Base-by-base conservation (phyloP, 176 grass and related monocot species). In the Alloteropsis semialata region DNA sequence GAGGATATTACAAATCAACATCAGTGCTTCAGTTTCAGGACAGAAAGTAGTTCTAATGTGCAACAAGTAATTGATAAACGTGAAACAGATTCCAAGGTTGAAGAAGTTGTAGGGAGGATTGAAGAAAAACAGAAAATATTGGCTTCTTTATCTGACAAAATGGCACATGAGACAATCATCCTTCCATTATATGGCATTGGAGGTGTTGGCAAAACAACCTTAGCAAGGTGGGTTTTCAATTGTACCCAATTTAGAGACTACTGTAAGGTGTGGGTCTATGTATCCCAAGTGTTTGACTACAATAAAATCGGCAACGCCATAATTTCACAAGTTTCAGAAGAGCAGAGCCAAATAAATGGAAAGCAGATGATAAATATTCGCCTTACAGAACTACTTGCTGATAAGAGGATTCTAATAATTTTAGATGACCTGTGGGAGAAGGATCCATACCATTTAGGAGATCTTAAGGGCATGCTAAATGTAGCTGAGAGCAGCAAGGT, bases 401-500 rank as follows among this genome's bases (percentile, higher is more conserved):
- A 8, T 2, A 64, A 45, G 33, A 61, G 10, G 10, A 45, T 29
- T 25, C 34, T 80, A 11, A 64, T 80, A 0, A 30, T 80, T 55
- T 72, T 83, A 28, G 80, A 83, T 62, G 80, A 74, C 21, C 19
- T 83, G 50, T 83, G 80, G 80, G 42, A 83, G 10, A 10, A 12
- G 10, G 21, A 55, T 5, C 3, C 9, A 4, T 28, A 4, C 11
- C n/a, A 59, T 14, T 28, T 56, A 3, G 21, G 10, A 9, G 53
- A 56, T 7, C 2, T 55, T 4, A 55, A 22, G 51, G 55, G 17
- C 11, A 58, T 58, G 55, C 55, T 58, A 25, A 58, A 8, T 7
- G n/a, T 58, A 12, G n/a, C 7, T 11, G 5, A 27, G 2, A 2
- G n/a, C 6, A n/a, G 55, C 6, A 58, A 58, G n/a, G 55, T 58